These are phyloP conservation scores for Pestalotiopsis fici DNA, from an alignment of 2,329 filamentous ascomycete genomes.

Conservation along the genomic window DNA sequence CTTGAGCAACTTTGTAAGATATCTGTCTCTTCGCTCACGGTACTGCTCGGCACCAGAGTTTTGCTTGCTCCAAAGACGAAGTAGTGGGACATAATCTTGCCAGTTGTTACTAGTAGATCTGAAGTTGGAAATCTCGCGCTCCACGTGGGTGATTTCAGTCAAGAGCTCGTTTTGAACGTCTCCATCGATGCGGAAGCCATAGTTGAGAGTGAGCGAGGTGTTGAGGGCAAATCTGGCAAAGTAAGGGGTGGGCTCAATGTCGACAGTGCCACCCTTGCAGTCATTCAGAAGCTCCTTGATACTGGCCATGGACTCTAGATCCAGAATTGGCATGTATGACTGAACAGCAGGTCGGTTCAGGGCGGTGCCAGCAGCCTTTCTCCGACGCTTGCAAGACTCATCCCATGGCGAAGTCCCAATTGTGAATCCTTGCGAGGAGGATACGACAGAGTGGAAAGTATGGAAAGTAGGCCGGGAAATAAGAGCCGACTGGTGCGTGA, in stretches of 20 bases:
- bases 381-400: constrained; percentile 62
- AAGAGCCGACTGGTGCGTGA: constrained; percentile 52
- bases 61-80: constrained; percentile 61
- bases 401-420: constrained; percentile 70
- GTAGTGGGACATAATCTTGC: constrained; percentile 61
- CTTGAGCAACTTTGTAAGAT: constrained; percentile 56
- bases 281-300: constrained; percentile 61
- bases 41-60: constrained; percentile 61
- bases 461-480: constrained; percentile 59
- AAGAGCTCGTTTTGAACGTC: constrained; percentile 63
- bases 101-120: constrained; percentile 61
- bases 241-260: constrained; percentile 68
- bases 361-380: constrained; percentile 66
- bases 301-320: constrained; percentile 64
- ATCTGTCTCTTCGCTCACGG: constrained; percentile 60
- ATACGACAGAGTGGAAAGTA: constrained; percentile 62
- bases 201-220: constrained; percentile 66
- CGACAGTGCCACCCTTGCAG: constrained; percentile 52
- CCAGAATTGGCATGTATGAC: constrained; percentile 62
- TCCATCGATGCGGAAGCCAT: constrained; percentile 60
- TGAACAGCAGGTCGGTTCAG: constrained; percentile 66
- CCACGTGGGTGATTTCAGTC: constrained; percentile 62
- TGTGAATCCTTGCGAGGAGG: constrained; percentile 66
- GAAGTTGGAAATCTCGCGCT: constrained; percentile 61
- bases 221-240: constrained; percentile 65